These are phyloP conservation scores for Cyanidioschyzon merolae DNA, from an alignment of 23 red algal species.

Conservation along the genomic window DNA sequence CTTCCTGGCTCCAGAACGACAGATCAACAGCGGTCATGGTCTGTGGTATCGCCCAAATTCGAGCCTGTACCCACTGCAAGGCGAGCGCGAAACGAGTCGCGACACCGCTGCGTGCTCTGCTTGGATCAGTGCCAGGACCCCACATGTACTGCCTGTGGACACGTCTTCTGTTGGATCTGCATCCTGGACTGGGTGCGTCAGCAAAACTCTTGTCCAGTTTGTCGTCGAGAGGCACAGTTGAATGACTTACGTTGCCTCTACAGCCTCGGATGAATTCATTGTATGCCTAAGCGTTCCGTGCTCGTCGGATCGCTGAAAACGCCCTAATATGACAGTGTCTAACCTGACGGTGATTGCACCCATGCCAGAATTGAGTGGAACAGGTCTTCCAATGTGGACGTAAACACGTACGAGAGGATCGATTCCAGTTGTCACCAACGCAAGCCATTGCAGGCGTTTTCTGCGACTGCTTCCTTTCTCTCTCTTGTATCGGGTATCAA, in stretches of 20 bases:
- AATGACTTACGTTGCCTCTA: background rate
- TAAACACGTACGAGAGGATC: too few species aligned
- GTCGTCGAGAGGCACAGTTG: background rate
- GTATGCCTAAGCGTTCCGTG: too few species aligned
- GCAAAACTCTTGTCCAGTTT: background rate
- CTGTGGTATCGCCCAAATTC: background rate
- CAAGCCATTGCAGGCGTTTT: too few species aligned
- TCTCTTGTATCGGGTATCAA: too few species aligned
- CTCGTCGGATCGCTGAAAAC: too few species aligned
- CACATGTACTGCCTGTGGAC: background rate
- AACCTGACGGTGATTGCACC: too few species aligned
- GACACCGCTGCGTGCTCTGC: background rate
- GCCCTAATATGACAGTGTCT: too few species aligned
- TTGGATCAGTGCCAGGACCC: background rate
- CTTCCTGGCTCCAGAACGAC: background rate
- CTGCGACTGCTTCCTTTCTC: too few species aligned
- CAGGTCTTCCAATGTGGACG: too few species aligned
- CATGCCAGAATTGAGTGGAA: too few species aligned
- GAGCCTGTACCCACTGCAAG: background rate
- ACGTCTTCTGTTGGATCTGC: conserved; percentile 9
- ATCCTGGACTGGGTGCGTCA: conserved; percentile 2
- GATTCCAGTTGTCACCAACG: too few species aligned
- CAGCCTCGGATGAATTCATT: background rate
- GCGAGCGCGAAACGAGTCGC: background rate
- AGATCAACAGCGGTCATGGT: background rate